Evolutionary conservation across 1,284 basidiomycete genomes (phyloP), one percentile per base, ranked within the genome.

Genomic region (Dichomitus squalens): DNA sequence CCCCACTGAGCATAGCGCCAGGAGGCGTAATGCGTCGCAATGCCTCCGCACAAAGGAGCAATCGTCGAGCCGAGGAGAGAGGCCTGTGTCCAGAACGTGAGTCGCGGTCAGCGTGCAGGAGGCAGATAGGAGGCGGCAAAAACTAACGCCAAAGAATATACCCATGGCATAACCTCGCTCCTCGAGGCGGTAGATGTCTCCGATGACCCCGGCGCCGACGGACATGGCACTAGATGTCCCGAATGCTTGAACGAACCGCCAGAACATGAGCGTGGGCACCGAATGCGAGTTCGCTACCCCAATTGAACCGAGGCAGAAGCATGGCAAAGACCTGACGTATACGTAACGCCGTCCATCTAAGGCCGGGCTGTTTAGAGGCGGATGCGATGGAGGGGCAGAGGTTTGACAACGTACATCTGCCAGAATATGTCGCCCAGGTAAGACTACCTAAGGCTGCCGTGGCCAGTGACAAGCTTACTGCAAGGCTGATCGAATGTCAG

Each of bases 1-100:
- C 72, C 66, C 33, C 73, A 72, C 70, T 93, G 90, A 68, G 88
- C 84, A 1, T 80, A 68, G 2, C 90, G 80, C 92, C 92, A 93
- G 0, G 88, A 86, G 38, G 76, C 77, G 59, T 85, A 86, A 52
- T 84, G 72, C 0, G 85, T 75, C 0, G 77, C 72, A 20, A 76
- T 27, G 36, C 83, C 84, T 72, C 73, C 73, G 0, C 64, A 59
- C 3, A 74, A 52, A 0, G 74, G 75, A 2, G 75, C 73, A 9
- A 76, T 55, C 1, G 75, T 71, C 1, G 74, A 73, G 0, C 75
- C 75, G 9, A 76, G 57, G 8, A 74, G 66, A n/a, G 65, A 63
- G 8, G 69, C 70, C 73, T 74, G 48, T 7, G 21, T 20, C 11
- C 16, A 49, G 27, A 33, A 16, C 36, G 36, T 23, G 8, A 39